Evolutionary conservation across 768 basidiomycete genomes (phyloP), one percentile per base, ranked within the genome.

Genomic region (Calocybe indica): DNA sequence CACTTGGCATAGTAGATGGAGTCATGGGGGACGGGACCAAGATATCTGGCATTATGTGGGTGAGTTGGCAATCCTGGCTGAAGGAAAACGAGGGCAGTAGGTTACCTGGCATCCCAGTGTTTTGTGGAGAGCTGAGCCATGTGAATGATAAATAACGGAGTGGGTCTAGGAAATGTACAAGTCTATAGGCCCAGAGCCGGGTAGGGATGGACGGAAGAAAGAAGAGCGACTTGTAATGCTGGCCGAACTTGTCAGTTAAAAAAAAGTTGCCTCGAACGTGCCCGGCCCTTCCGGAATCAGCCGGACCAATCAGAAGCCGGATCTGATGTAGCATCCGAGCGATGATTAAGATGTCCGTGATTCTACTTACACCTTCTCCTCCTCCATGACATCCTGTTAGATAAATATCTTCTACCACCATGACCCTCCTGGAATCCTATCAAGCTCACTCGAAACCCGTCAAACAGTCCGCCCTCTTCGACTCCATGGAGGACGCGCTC

Each of bases 21-120:
- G 58, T 90, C 86, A 61, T 90, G 88, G 51, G 83, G 83, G 48
- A 89, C 78, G 58, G 88, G 83, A 37, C 87, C 87, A 49, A 76
- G 61, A 56, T 74, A 75, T 63, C 86, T 87, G 54, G 13, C 47
- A 47, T n/a, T n/a, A n/a, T n/a, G n/a, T n/a, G 39, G 39, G 41
- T 40, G 22, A 30, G 29, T 33, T 28, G 45, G 45, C n/a, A 12
- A 15, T 49, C 44, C 54, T 46, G 42, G 38, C 37, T 33, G 42
- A 1, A 7, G 2, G 32, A 37, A 5, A 36, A 6, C n/a, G 39
- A 31, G 8, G 33, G 36, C 38, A 44, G 36, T 37, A 44, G 48
- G 62, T 10, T 50, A 86, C 86, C 85, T 78, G 62, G 84, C 78
- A 58, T 88, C 85, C 86, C 86, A 88, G 70, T 86, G 22, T 22